Percentiles rank a stretch among this genome's conserved stretches.
These are phyloP conservation scores for Cucumis cinereus DNA, from an alignment of 306 rosid species.

Conservation along the genomic window DNA sequence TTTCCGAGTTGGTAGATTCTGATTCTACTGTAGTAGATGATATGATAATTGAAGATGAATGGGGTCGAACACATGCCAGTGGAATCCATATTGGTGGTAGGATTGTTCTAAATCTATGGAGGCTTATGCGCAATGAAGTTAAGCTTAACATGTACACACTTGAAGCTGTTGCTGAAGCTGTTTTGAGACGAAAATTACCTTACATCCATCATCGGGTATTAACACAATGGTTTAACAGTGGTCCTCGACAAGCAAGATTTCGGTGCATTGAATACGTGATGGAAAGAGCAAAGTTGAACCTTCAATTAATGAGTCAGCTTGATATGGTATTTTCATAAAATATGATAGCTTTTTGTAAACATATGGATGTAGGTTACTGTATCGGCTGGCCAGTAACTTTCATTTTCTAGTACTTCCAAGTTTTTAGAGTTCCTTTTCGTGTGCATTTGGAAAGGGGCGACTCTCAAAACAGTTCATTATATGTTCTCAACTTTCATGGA, in stretches of 20 bases:
- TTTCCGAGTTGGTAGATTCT: slow-evolving; percentile 29
- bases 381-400: background rate
- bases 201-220: slow-evolving; percentile 35
- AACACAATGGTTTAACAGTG: slow-evolving; percentile 79
- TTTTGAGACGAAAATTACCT: slow-evolving; percentile 73
- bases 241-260: slow-evolving; percentile 67
- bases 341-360: background rate
- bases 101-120: slow-evolving; percentile 86
- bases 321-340: slow-evolving; percentile 51
- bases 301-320: slow-evolving; percentile 65
- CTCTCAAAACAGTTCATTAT: background rate
- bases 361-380: background rate
- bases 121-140: slow-evolving; percentile 81
- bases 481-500: background rate
- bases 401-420: background rate
- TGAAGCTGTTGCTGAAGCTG: slow-evolving; percentile 84
- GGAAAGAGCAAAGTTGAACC: slow-evolving; percentile 62
- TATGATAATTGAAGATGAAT: slow-evolving; percentile 80
- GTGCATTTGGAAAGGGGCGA: background rate
- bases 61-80: slow-evolving; percentile 96
- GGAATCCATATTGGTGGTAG: slow-evolving; percentile 94
- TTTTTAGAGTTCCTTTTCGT: background rate
- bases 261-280: slow-evolving; percentile 57
- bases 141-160: slow-evolving; percentile 75
- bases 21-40: slow-evolving; percentile 39